A percentile compares a stretch with the other conserved stretches of the same genome.
Conservation (phyloP, 1,139 yeast species). For the Suhomyces taliae region DNA sequence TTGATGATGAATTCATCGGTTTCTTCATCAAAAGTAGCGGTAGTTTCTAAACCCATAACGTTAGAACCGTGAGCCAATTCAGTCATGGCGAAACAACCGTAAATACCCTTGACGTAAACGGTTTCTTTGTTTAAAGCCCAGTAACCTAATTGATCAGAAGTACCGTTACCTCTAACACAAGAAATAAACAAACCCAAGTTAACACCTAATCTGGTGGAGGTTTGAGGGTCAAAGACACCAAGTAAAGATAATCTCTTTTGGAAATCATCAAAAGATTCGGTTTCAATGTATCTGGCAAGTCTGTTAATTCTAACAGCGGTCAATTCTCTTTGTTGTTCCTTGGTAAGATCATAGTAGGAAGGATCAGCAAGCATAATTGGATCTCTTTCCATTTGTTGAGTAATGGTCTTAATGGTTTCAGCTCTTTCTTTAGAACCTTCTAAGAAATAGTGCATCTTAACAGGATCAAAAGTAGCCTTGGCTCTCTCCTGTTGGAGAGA, state of each 20-base stretch:
- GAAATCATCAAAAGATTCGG: conserved; percentile 36
- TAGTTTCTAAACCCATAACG: conserved; percentile 48
- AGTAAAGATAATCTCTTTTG: conserved; percentile 37
- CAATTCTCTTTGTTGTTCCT: conserved; percentile 37
- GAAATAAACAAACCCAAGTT: conserved; percentile 33
- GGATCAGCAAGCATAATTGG: conserved; percentile 39
- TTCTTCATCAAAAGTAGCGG: conserved; percentile 44
- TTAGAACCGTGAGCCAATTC: conserved; percentile 52
- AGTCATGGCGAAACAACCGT: conserved; percentile 53
- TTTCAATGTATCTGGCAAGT: conserved; percentile 39
- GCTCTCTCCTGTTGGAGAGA: conserved; percentile 38
- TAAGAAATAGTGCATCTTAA: conserved; percentile 40
- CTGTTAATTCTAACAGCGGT: conserved; percentile 40
- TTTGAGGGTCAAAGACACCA: conserved; percentile 31
- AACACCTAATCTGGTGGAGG: conserved; percentile 30
- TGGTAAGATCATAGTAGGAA: conserved; percentile 38
- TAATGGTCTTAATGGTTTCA: conserved; percentile 27
- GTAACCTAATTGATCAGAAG: conserved; percentile 37
- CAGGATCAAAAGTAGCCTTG: conserved; percentile 29
- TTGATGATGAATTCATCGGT: conserved; percentile 45
- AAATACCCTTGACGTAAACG: conserved; percentile 35
- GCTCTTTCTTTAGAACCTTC: conserved; percentile 41
- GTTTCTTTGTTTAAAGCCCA: conserved; percentile 44
- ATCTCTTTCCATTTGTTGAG: conserved; percentile 46
- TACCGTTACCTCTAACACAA: conserved; percentile 34